These are phyloP conservation scores for Saprolegnia parasitica DNA, from an alignment of 352 stramenopile species.

Conservation along the genomic window DNA sequence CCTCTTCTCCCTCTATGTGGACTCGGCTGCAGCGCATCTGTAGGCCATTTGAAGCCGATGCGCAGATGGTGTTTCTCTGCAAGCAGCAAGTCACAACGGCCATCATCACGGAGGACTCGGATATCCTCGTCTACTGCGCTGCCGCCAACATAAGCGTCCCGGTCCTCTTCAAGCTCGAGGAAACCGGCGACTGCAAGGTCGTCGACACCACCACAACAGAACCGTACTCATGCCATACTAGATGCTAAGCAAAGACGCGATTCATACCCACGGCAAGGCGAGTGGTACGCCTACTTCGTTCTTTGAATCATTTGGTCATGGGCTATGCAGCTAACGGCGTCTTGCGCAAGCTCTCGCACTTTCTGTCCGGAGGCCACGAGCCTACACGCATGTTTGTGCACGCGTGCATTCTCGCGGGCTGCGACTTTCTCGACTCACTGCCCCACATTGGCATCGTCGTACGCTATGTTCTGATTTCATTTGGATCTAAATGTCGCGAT, in stretches of 20 bases:
- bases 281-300: constrained; percentile 32
- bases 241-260: constrained; percentile 50
- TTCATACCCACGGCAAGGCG: constrained; percentile 42
- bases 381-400: constrained; percentile 76
- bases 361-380: constrained; percentile 54
- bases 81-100: constrained; percentile 48
- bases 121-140: constrained; percentile 73
- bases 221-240: constrained; percentile 20
- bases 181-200: constrained; percentile 53
- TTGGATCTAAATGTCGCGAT: background rate
- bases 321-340: constrained; percentile 41
- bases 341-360: constrained; percentile 55
- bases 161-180: constrained; percentile 70
- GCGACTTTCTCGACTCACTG: constrained; percentile 70
- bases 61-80: constrained; percentile 80
- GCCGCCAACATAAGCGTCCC: constrained; percentile 43
- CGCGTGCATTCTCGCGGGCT: constrained; percentile 63
- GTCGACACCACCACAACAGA: background rate
- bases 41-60: constrained; percentile 62
- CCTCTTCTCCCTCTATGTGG: background rate
- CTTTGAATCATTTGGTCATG: background rate
- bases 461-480: constrained; percentile 29
- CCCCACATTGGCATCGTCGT: constrained; percentile 72
- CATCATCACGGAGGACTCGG: constrained; percentile 79
- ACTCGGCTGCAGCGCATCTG: background rate